phyloP scores from a whole-genome alignment of 2,329 filamentous ascomycete species.

The Fonsecaea nubica region DNA sequence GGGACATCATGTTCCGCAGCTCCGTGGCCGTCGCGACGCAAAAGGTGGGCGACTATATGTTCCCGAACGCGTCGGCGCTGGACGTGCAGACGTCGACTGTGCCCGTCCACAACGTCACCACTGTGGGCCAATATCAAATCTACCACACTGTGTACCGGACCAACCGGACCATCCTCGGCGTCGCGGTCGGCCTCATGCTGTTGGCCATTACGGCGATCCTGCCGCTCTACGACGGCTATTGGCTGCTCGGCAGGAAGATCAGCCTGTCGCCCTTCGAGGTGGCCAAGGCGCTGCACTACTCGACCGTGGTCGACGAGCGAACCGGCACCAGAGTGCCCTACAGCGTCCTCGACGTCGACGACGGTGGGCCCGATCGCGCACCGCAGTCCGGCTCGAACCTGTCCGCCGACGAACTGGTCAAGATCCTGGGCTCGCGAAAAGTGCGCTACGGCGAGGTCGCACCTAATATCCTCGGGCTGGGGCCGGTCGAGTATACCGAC shows the following conservation, averaged over 20 bases:
- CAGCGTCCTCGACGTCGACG: constrained; percentile 5
- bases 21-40: constrained; percentile 16
- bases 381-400: constrained; percentile 58
- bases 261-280: constrained; percentile 41
- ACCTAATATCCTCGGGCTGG: constrained; percentile 15
- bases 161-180: constrained; percentile 12
- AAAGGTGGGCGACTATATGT: background rate
- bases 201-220: constrained; percentile 42
- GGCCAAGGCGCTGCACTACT: constrained; percentile 34
- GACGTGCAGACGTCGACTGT: constrained; percentile 5
- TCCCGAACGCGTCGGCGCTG: background rate
- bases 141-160: constrained; percentile 22
- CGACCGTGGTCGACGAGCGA: background rate
- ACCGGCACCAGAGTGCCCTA: background rate
- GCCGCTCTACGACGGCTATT: constrained; percentile 37
- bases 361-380: background rate
- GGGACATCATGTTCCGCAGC: constrained; percentile 26
- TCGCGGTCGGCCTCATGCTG: constrained; percentile 40
- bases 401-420: constrained; percentile 91
- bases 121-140: background rate
- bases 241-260: constrained; percentile 38
- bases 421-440: constrained; percentile 1
- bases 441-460: constrained; percentile 20
- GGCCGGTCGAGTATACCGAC: background rate
- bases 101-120: constrained; percentile 2